These are phyloP conservation scores for Venturia oleaginea DNA, from an alignment of 2,329 filamentous ascomycete species.

Conservation along the genomic window DNA sequence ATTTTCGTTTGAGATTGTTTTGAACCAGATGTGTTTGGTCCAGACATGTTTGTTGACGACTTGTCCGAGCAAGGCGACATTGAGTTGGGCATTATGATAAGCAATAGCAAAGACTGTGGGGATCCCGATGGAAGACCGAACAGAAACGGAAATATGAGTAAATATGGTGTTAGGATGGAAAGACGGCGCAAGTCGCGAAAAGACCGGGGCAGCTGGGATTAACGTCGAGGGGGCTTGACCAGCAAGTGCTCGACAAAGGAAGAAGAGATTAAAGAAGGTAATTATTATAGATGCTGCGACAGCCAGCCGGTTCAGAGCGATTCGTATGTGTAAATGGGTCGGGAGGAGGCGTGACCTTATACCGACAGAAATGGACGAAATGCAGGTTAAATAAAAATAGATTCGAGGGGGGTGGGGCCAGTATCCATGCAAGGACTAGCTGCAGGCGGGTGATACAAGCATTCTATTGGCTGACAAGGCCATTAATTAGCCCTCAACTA, in stretches of 20 bases:
- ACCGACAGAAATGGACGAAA: slow-evolving; percentile 6
- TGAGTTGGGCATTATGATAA: slow-evolving; percentile 8
- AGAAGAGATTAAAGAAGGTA: slow-evolving; percentile 12
- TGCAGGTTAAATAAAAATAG: slow-evolving; percentile 9
- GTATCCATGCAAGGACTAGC: neutral
- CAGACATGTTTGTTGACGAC: slow-evolving; percentile 37
- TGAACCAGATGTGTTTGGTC: slow-evolving; percentile 43
- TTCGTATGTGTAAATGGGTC: neutral
- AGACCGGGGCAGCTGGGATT: slow-evolving; percentile 13
- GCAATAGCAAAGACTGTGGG: neutral
- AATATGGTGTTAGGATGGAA: slow-evolving; percentile 1
- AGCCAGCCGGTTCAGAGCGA: slow-evolving; percentile 14
- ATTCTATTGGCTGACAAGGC: neutral
- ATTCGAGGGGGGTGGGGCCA: neutral
- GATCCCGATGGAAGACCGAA: neutral
- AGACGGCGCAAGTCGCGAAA: slow-evolving; percentile 11
- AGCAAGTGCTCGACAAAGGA: slow-evolving; percentile 10
- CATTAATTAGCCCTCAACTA: slow-evolving; percentile 7
- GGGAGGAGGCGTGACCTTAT: slow-evolving; percentile 10
- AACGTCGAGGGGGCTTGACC: slow-evolving; percentile 13
- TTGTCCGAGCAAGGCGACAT: slow-evolving; percentile 24
- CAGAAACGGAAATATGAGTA: slow-evolving; percentile 4
- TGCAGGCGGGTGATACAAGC: neutral
- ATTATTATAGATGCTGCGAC: slow-evolving; percentile 14
- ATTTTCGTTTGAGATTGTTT: slow-evolving; percentile 63